These are phyloP conservation scores for Hebeloma cylindrosporum DNA, from an alignment of 768 basidiomycete species.

Conservation along the genomic window DNA sequence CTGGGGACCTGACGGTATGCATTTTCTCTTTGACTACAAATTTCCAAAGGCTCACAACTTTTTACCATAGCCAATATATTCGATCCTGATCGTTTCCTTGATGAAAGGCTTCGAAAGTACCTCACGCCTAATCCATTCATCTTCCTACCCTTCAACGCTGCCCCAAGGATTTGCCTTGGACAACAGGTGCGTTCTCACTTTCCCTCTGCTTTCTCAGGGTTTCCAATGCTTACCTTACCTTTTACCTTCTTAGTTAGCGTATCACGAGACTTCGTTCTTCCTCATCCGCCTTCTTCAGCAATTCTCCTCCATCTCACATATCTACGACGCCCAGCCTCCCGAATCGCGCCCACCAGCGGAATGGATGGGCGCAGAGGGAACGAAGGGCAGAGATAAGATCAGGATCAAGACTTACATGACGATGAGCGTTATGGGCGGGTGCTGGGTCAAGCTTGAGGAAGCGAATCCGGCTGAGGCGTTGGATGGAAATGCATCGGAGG, in stretches of 20 bases:
- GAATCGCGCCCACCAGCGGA: slow-evolving; percentile 41
- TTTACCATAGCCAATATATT: slow-evolving; percentile 49
- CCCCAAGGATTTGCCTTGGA: slow-evolving; percentile 51
- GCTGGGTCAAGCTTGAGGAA: slow-evolving; percentile 30
- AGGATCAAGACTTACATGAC: slow-evolving; percentile 52
- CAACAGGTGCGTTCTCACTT: slow-evolving; percentile 38
- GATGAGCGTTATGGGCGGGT: slow-evolving; percentile 38
- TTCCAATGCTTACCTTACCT: neutral
- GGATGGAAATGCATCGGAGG: too few species aligned
- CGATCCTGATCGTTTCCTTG: slow-evolving; percentile 69
- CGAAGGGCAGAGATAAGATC: slow-evolving; percentile 47
- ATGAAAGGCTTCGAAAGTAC: slow-evolving; percentile 57
- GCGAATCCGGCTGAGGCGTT: slow-evolving; percentile 7
- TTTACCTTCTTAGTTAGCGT: slow-evolving; percentile 49
- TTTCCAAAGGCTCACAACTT: neutral
- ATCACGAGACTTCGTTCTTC: slow-evolving; percentile 64
- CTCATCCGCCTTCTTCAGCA: slow-evolving; percentile 58
- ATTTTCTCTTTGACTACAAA: neutral
- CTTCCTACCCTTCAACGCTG: slow-evolving; percentile 54
- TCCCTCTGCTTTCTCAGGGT: neutral
- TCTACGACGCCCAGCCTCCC: slow-evolving; percentile 44
- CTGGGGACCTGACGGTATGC: slow-evolving; percentile 67
- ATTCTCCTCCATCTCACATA: slow-evolving; percentile 47
- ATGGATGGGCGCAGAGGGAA: slow-evolving; percentile 40
- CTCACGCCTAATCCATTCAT: slow-evolving; percentile 57